A percentile compares a stretch with the other conserved stretches of the same genome.
phyloP scores from a whole-genome alignment of 1,284 basidiomycete species.

The Wolfiporia cocos region DNA sequence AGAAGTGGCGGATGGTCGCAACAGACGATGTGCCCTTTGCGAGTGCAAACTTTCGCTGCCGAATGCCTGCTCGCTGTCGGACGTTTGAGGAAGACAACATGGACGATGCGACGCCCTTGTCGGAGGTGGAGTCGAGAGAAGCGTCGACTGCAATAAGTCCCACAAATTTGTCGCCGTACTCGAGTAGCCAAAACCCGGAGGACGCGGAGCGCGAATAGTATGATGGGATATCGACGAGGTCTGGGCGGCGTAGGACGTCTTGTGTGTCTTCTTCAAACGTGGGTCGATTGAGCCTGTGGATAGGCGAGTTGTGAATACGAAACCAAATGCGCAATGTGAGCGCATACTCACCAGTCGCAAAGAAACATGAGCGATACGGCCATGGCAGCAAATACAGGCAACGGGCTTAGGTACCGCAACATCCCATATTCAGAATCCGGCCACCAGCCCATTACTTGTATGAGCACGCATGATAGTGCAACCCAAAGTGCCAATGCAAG shows the following conservation, averaged over 20 bases:
- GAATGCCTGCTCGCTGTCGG: too few relatives aligned
- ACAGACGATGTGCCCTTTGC: conserved; percentile 34
- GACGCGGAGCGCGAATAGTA: conserved; percentile 59
- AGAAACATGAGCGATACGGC: conserved; percentile 61
- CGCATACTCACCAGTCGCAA: conserved; percentile 58
- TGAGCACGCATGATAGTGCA: conserved; percentile 47
- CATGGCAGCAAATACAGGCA: conserved; percentile 61
- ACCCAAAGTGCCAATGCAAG: conserved; percentile 55
- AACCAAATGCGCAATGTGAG: neutral
- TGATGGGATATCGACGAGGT: conserved; percentile 45
- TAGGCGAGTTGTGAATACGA: neutral
- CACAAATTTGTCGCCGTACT: conserved; percentile 52
- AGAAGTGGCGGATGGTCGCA: conserved; percentile 74
- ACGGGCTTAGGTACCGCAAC: conserved; percentile 47
- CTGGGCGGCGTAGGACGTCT: conserved; percentile 47
- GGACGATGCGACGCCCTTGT: conserved; percentile 19
- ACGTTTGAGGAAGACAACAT: conserved; percentile 3
- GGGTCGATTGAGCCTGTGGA: conserved; percentile 60
- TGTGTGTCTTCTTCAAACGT: conserved; percentile 54
- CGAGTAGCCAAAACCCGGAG: conserved; percentile 66
- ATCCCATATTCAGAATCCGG: conserved; percentile 38
- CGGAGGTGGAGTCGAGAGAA: conserved; percentile 31
- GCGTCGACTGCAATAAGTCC: conserved; percentile 71
- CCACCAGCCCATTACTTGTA: conserved; percentile 62
- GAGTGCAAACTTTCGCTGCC: conserved; percentile 16